These are phyloP conservation scores for Leccinum laetum DNA, from an alignment of 1,284 basidiomycete species.

Conservation along the genomic window DNA sequence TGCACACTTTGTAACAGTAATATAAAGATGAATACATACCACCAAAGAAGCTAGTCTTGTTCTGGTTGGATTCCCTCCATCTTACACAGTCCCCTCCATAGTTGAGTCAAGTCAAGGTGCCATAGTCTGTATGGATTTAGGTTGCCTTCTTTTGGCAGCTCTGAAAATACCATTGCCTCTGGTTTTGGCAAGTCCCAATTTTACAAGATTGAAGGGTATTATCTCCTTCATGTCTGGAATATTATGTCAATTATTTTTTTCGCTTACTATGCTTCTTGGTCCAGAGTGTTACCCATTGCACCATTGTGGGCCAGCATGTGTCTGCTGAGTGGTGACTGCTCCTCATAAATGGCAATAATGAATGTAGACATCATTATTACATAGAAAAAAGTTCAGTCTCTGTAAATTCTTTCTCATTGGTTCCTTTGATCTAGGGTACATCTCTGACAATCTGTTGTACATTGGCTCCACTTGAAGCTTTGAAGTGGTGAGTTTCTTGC, in stretches of 20 bases:
- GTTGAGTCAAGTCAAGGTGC: no score
- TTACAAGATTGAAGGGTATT: no score
- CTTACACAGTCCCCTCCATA: no score
- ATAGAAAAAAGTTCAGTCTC: background rate
- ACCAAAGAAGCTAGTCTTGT: no score
- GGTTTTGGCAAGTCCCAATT: background rate
- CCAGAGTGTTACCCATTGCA: background rate
- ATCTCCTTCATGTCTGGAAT: no score
- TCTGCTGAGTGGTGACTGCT: no score
- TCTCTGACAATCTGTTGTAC: background rate
- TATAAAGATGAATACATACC: no score
- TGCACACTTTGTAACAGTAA: no score
- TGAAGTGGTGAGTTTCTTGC: background rate
- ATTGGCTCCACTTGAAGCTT: background rate
- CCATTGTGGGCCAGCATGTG: no score
- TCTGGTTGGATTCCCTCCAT: no score
- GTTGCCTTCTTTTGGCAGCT: background rate
- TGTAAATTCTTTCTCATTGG: background rate
- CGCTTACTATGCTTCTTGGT: background rate
- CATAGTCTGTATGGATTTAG: no score
- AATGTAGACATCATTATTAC: background rate
- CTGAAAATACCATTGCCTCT: background rate
- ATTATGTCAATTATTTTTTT: background rate
- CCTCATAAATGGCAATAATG: background rate
- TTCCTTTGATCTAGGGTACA: background rate